Evolutionary conservation across 2,329 filamentous ascomycete genomes (phyloP).

Genomic region (Cladosporium oxysporum): DNA sequence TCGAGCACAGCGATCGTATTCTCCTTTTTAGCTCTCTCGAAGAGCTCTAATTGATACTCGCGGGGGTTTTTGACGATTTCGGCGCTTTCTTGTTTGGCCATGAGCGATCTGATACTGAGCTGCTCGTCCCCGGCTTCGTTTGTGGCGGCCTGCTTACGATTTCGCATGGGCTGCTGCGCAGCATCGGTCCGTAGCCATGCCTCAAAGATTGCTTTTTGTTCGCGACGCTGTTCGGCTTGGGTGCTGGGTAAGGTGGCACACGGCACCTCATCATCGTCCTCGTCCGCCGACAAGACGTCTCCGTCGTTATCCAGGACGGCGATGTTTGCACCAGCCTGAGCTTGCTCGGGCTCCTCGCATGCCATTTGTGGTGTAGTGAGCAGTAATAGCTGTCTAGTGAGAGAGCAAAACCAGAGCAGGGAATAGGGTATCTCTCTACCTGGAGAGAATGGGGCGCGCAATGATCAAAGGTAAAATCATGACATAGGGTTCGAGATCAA

Average conservation of each 20-base stretch:
- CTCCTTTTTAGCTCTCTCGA: slow-evolving; percentile 77
- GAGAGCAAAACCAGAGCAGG: background rate
- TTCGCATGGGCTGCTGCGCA: slow-evolving; percentile 42
- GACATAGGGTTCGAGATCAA: background rate
- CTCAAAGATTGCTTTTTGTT: slow-evolving; percentile 46
- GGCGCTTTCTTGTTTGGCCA: slow-evolving; percentile 54
- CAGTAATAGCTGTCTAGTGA: background rate
- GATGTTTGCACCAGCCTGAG: background rate
- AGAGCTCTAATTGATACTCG: slow-evolving; percentile 90
- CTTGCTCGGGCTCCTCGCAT: background rate
- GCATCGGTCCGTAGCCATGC: slow-evolving; percentile 46
- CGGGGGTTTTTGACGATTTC: slow-evolving; percentile 74
- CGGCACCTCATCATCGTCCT: slow-evolving; percentile 23
- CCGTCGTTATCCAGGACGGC: background rate
- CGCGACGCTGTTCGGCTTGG: slow-evolving; percentile 40
- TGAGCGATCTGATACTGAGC: slow-evolving; percentile 55
- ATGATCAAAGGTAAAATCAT: background rate
- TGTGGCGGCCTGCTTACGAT: slow-evolving; percentile 33
- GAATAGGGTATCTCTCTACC: background rate
- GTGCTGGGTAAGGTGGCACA: slow-evolving; percentile 28
- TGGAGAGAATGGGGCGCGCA: background rate
- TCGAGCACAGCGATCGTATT: slow-evolving; percentile 94
- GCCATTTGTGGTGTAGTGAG: slow-evolving; percentile 6
- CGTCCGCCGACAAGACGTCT: slow-evolving; percentile 18
- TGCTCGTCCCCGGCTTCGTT: slow-evolving; percentile 41